Evolutionary conservation across 139 green algal species (phyloP), one percentile per base, ranked within the genome.

Genomic region (Medakamo hakoo): DNA sequence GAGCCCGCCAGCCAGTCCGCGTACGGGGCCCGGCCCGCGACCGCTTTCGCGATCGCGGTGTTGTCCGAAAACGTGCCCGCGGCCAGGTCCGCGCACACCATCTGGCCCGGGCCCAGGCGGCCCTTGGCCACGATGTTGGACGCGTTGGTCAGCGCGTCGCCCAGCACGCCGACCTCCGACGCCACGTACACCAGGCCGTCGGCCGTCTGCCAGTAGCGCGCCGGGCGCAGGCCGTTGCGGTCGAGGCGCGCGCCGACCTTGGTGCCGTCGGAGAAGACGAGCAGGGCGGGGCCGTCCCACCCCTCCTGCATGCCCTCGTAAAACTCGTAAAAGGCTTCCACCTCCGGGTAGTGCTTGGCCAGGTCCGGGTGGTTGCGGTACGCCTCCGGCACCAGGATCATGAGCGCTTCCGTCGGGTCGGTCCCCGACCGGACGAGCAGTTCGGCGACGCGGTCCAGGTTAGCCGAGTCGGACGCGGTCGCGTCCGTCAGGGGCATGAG

Each of bases 101-200:
- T 98, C 80, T 97, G 91, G 20, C 92, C 92, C 23, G 93, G 93
- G 18, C 93, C 93, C 68, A 99, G 81, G 29, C 93, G 82, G 18
- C 93, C 93, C 84, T 98, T 96, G 58, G 77, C 70, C 26, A 90
- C 78, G 27, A 95, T 67, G 69, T 95, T 91, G 27, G 59, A 62
- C 0, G 88, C 88, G 64, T 90, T 91, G 68, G 59, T 78, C 31
- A 95, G 78, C 32, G 92, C 85, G 70, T 97, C 89, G 20, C 80
- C 83, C 60, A 96, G 81, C 67, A 96, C 91, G 63, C 89, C 90
- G 27, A 95, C 92, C 83, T 99, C 93, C 4, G 80, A 93, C 9
- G 93, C 93, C 3, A 99, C 84, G 71, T 96, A 98, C 58, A 98
- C 85, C 65, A 89, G 92, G 80, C 86, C 91, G 63, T 99, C 93